These are phyloP conservation scores for Saitozyma podzolica DNA, from an alignment of 768 basidiomycete species.

Conservation along the genomic window DNA sequence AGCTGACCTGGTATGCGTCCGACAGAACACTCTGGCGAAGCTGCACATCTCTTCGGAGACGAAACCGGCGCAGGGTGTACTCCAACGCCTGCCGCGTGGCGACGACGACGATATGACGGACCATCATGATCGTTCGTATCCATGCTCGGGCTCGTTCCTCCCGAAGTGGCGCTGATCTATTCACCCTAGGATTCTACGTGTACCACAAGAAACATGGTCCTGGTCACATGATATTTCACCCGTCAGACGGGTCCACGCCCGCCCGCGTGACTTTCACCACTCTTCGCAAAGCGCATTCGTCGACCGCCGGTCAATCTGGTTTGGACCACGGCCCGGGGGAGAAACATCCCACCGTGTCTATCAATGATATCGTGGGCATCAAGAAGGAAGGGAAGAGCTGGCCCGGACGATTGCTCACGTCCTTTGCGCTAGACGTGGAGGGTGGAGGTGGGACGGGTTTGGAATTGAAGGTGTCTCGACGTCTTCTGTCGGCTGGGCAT, in stretches of 20 bases:
- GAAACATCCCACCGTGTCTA: constrained; percentile 14
- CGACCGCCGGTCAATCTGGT: too few relatives aligned
- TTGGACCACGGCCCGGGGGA: neutral
- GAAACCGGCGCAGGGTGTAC: constrained; percentile 9
- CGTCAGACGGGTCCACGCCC: constrained; percentile 15
- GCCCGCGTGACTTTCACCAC: constrained; percentile 26
- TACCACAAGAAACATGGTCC: constrained; percentile 25
- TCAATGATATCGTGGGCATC: constrained; percentile 28
- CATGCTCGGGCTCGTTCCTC: neutral
- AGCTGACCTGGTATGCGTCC: neutral
- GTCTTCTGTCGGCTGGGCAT: constrained; percentile 3
- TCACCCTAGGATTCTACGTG: constrained; percentile 34
- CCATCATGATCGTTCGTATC: constrained; percentile 18
- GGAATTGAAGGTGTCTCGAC: constrained; percentile 16
- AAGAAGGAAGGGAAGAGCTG: constrained; percentile 21
- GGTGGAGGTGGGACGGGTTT: constrained; percentile 30
- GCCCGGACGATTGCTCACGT: constrained; percentile 6
- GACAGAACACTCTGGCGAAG: constrained; percentile 14
- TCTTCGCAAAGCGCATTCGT: constrained; percentile 8
- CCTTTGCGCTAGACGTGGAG: constrained; percentile 12
- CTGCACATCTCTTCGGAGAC: constrained; percentile 16
- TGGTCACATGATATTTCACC: constrained; percentile 30
- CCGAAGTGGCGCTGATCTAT: too few relatives aligned
- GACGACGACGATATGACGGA: constrained; percentile 13
- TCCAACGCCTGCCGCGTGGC: constrained; percentile 13